Evolutionary conservation across 257 asterid species (phyloP).

Genomic region (Solanum boliviense): DNA sequence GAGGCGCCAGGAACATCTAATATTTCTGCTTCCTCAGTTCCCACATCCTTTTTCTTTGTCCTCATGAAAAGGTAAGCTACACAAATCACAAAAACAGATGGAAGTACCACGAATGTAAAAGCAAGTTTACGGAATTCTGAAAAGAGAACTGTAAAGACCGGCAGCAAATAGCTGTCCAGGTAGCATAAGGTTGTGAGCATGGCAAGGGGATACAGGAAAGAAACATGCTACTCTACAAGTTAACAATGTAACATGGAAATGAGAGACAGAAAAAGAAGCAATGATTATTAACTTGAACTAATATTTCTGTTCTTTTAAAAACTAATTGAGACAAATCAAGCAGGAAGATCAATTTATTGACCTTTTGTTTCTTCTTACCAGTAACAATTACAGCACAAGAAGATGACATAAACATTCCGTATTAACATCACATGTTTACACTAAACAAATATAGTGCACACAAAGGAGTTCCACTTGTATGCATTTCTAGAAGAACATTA

Average conservation of each 20-base stretch:
- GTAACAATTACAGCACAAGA: background rate
- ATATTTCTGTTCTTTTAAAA: background rate
- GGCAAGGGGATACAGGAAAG: background rate
- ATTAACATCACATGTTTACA: background rate
- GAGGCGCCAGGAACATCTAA: conserved; percentile 18
- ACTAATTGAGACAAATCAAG: background rate
- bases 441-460: background rate
- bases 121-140: background rate
- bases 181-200: background rate
- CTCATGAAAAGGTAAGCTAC: conserved; percentile 58
- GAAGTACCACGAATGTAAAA: background rate
- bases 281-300: background rate
- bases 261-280: background rate
- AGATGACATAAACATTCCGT: background rate
- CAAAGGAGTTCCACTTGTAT: background rate
- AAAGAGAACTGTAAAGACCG: background rate
- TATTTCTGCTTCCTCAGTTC: conserved; percentile 18
- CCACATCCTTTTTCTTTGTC: conserved; percentile 32
- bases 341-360: background rate
- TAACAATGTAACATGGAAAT: background rate
- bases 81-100: background rate
- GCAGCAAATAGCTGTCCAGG: background rate
- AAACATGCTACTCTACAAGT: background rate
- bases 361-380: background rate
- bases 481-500: background rate